Base-by-base conservation (phyloP, 257 asterid species). In the Solanum commersonii region DNA sequence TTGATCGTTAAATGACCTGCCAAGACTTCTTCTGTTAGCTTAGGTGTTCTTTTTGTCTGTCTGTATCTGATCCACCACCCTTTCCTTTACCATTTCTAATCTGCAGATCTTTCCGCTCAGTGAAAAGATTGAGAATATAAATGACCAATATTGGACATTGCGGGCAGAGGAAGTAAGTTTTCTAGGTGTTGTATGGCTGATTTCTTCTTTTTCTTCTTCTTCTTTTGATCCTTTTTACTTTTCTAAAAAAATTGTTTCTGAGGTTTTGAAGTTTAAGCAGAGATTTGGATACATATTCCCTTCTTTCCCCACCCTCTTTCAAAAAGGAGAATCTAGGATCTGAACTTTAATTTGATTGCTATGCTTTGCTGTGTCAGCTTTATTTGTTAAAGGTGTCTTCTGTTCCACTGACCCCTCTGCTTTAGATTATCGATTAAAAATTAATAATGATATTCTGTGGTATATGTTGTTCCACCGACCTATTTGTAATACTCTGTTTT, bases 141-240 rank as follows among this genome's bases (percentile, higher is more conserved):
- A 95, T 91, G 98, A 95, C 89, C 98, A 96, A 82, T 95, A 95
- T 91, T 96, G 99, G 99, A 96, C 98, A 20, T 84, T 96, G 92
- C 96, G 98, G 84, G 98, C 98, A 40, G 99, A 96, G 92, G 99
- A 96, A 98, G 98, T 93, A 67, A 90, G 89, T 74, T 88, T 89
- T 84, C 84, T 86, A 89, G 59, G 59, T 73, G 85, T 81, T 81
- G 15, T 25, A 44, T 42, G 63, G 84, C 37, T 78, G 84, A 27
- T 25, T 78, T 78, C 91, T 76, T 87, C 33, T 72, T 38, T 31
- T 72, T 68, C 76, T 68, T 27, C 38, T 6, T 27, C 78, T 18
- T 34, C 87, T 87, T 72, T 13, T 34, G 13, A 34, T 38, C 56
- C 71, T 7, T 65, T 23, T 65, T 23, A 52, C 16, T 16, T 60